A percentile compares a stretch with the other conserved stretches of the same genome.
Evolutionary conservation across 2,329 filamentous ascomycete species (phyloP).

Genomic region (Westerdykella sp.): DNA sequence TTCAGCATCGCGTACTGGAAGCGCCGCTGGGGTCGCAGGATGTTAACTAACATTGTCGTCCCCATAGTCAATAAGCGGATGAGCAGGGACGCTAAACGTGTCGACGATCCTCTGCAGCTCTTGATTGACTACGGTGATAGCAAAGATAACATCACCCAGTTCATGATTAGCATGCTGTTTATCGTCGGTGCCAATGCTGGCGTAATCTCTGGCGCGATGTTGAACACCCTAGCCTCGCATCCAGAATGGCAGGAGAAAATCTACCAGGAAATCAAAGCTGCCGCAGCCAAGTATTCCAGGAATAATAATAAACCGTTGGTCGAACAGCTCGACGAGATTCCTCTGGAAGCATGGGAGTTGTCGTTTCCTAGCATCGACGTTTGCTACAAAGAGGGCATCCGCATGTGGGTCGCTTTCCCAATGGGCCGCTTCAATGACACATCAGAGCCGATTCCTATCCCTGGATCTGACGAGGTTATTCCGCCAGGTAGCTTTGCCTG

Average conservation of each 20-base stretch:
- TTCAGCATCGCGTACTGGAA: conserved; percentile 38
- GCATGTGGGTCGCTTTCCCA: conserved; percentile 44
- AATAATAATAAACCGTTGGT: conserved; percentile 30
- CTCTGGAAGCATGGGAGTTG: conserved; percentile 50
- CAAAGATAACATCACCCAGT: conserved; percentile 41
- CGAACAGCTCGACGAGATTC: conserved; percentile 40
- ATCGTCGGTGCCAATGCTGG: conserved; percentile 54
- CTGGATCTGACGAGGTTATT: conserved; percentile 45
- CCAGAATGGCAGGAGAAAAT: conserved; percentile 42
- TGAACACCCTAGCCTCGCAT: conserved; percentile 29
- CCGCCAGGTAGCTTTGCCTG: conserved; percentile 44
- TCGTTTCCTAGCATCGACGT: conserved; percentile 50
- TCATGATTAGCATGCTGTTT: conserved; percentile 50
- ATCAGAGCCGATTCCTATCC: conserved; percentile 42
- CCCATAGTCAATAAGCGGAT: conserved; percentile 44
- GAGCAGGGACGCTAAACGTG: conserved; percentile 35
- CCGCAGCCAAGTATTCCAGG: conserved; percentile 41
- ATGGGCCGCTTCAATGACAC: conserved; percentile 44
- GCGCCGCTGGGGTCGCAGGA: conserved; percentile 42
- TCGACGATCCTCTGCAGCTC: conserved; percentile 48
- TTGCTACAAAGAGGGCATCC: conserved; percentile 50
- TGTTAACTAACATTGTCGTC: conserved; percentile 47
- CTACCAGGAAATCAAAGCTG: conserved; percentile 44
- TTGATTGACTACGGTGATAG: conserved; percentile 49
- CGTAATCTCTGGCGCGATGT: conserved; percentile 50